Base-by-base conservation (phyloP, 129 eudicot species). In the Oenanthe sinensis region DNA sequence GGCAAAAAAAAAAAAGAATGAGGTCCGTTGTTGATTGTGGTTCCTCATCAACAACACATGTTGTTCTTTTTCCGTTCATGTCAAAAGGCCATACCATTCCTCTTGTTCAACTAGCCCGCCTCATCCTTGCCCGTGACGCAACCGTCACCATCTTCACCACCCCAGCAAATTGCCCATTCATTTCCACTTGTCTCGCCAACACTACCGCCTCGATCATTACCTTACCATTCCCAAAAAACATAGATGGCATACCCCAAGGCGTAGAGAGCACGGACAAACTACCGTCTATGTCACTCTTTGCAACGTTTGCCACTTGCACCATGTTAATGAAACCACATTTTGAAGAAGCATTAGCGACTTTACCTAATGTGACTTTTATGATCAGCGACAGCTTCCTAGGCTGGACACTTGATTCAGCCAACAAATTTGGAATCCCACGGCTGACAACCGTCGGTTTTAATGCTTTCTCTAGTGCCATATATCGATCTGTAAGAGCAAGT, bases 21-120 rank as follows among this genome's bases (percentile, higher is more conserved):
- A 74, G 28, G 43, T 16, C 70, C 39, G n/a, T 71, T 71, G 45
- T 12, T 30, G 13, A 62, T 43, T 11, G 2, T 11, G 39, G 13
- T 24, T n/a, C 39, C 33, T 68, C 73, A 30, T 39, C n/a, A n/a
- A n/a, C 85, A 65, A 8, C 76, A 52, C 92, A 88, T 50, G 8
- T 87, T 6, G 79, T 88, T 48, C 39, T 92, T n/a, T 92, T 90
- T 42, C 97, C 97, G 1, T 92, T 92, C 87, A 88, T 92, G 96
- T 81, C 97, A 71, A 92, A 90, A 85, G 96, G 97, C 86, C 97
- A 92, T 81, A 88, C 88, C 16, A 90, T 92, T 74, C 96, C 97
- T 6, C 63, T 92, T 22, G 87, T 90, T 65, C 90, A 85, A 84
- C 83, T 92, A 14, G 83, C 90, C 37, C 86, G 54, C 45, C 84